Evolutionary conservation across 2,329 filamentous ascomycete genomes (phyloP).

Genomic region (Pyrenochaeta sp.): DNA sequence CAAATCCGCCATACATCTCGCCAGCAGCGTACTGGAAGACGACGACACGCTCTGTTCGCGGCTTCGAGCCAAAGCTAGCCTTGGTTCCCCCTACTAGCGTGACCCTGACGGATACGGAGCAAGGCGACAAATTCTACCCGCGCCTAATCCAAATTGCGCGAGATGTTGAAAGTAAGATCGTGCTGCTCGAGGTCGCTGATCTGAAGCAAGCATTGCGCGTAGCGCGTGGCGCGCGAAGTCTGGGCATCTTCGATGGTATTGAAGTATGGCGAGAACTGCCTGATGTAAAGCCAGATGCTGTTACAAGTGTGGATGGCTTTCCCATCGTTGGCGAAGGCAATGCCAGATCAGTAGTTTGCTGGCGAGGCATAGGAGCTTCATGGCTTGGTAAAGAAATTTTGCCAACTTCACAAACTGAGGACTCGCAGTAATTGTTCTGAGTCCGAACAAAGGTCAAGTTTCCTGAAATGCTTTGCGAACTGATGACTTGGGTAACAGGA

Average conservation of each 20-base stretch:
- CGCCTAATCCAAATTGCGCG: constrained; percentile 66
- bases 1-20: constrained; percentile 94
- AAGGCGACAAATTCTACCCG: constrained; percentile 72
- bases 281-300: constrained; percentile 3
- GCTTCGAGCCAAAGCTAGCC: constrained; percentile 81
- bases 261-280: constrained; percentile 77
- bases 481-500: not conserved
- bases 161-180: constrained; percentile 60
- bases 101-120: constrained; percentile 28
- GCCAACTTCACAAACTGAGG: not conserved
- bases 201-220: constrained; percentile 73
- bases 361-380: not conserved
- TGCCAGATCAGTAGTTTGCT: not conserved
- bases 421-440: constrained; percentile 5
- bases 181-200: constrained; percentile 78
- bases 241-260: constrained; percentile 50
- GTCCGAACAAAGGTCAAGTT: not conserved
- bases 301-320: not conserved
- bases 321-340: not conserved
- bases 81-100: constrained; percentile 62
- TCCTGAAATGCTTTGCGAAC: too few relatives aligned
- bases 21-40: constrained; percentile 65
- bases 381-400: constrained; percentile 8
- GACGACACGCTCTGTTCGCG: constrained; percentile 77
- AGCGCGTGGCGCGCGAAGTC: constrained; percentile 53